phyloP scores from a whole-genome alignment of 495 filamentous ascomycete genomes.

The Xylaria longipes region DNA sequence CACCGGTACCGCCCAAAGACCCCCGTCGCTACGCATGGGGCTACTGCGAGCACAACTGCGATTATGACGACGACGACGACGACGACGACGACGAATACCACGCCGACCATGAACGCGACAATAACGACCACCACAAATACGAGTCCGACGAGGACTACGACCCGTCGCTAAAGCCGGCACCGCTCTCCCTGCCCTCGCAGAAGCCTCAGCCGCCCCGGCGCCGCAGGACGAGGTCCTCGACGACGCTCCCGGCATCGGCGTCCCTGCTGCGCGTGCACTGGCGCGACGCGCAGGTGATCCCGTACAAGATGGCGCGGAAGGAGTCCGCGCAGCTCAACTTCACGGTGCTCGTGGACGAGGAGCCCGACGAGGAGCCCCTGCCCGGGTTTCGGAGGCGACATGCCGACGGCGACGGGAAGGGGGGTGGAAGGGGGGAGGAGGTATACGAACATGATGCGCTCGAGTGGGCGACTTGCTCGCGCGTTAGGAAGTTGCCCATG shows the following conservation, averaged over 20 bases:
- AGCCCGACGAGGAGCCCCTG: conserved; percentile 23
- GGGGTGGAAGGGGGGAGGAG: neutral
- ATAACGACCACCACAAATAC: neutral
- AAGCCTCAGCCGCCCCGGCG: neutral
- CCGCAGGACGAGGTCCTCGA: neutral
- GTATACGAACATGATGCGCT: conserved; percentile 35
- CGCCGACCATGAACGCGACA: neutral
- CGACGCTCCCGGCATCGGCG: neutral
- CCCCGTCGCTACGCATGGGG: neutral
- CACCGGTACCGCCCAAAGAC: conserved; percentile 9
- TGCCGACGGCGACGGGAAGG: neutral
- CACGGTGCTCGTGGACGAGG: conserved; percentile 38
- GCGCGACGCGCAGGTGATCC: conserved; percentile 5
- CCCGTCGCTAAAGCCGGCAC: conserved; percentile 19
- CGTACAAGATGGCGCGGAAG: conserved; percentile 23
- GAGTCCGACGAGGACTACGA: neutral
- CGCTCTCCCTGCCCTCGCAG: neutral
- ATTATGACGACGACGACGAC: neutral
- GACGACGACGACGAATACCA: neutral
- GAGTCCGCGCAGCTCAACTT: conserved; percentile 38
- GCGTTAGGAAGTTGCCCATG: conserved; percentile 33
- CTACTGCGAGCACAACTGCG: neutral
- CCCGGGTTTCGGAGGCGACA: conserved; percentile 8
- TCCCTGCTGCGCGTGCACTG: conserved; percentile 12
- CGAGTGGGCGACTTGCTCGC: conserved; percentile 37